Evolutionary conservation across 768 basidiomycete species (phyloP).

Genomic region (Russula sp.): DNA sequence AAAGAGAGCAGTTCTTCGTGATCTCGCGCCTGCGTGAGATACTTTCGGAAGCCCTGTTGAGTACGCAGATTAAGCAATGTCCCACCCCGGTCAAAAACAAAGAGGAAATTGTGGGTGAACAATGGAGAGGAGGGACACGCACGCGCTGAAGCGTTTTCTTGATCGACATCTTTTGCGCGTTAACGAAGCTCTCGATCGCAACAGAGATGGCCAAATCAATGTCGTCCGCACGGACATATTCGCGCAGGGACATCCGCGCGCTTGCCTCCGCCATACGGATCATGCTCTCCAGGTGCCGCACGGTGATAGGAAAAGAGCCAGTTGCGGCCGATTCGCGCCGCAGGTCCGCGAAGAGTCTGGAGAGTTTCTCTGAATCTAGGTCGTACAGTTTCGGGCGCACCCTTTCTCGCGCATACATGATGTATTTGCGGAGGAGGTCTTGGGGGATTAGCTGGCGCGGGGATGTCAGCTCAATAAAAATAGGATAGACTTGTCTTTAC

Average conservation of each 20-base stretch:
- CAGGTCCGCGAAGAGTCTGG: constrained; percentile 91
- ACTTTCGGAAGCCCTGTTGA: constrained; percentile 93
- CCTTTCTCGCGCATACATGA: constrained; percentile 97
- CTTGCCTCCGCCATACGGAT: constrained; percentile 99
- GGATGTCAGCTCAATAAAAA: constrained; percentile 2
- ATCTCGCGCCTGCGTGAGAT: constrained; percentile 91
- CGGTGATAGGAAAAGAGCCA: constrained; percentile 98
- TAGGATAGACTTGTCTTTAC: constrained; percentile 51
- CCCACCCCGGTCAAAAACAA: neutral
- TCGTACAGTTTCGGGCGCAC: constrained; percentile 91
- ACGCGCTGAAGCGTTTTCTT: constrained; percentile 97
- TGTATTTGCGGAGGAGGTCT: constrained; percentile 94
- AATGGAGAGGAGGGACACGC: constrained; percentile 35
- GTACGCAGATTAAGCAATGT: neutral
- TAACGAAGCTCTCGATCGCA: constrained; percentile 92
- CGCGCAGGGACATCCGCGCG: constrained; percentile 96
- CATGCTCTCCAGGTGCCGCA: constrained; percentile 97
- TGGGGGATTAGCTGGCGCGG: constrained; percentile 84
- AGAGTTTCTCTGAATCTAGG: constrained; percentile 92
- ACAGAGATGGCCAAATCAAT: constrained; percentile 97
- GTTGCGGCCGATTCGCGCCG: constrained; percentile 95
- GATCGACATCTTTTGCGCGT: constrained; percentile 95
- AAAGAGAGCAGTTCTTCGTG: constrained; percentile 95
- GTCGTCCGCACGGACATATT: constrained; percentile 94
- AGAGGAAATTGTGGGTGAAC: neutral